phyloP scores from a whole-genome alignment of 2,329 filamentous ascomycete species.

The Fusarium poae region DNA sequence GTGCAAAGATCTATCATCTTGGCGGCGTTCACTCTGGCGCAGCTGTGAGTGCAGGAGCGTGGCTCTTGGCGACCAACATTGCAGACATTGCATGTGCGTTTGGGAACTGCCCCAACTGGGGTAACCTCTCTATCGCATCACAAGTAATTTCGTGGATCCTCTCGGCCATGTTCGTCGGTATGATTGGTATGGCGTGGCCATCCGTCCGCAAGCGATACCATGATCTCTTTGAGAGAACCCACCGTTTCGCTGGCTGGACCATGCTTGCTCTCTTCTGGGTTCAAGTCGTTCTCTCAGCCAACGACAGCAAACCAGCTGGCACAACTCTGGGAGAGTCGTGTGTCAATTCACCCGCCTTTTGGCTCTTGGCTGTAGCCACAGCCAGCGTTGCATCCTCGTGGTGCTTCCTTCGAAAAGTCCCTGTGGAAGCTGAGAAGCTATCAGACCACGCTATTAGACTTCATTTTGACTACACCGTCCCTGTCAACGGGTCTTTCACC shows the following conservation, averaged over 20 bases:
- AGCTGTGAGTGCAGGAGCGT: conserved; percentile 62
- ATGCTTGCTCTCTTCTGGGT: conserved; percentile 75
- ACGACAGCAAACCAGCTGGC: conserved; percentile 55
- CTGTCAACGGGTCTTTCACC: conserved; percentile 61
- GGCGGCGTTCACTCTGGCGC: conserved; percentile 65
- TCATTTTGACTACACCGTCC: conserved; percentile 73
- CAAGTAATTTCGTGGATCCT: conserved; percentile 69
- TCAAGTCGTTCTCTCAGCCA: conserved; percentile 67
- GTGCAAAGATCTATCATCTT: conserved; percentile 65
- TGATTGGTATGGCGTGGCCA: conserved; percentile 74
- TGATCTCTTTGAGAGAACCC: conserved; percentile 76
- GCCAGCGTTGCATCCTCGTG: conserved; percentile 77
- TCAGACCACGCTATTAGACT: conserved; percentile 81
- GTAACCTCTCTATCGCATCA: conserved; percentile 54
- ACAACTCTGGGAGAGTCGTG: conserved; percentile 55
- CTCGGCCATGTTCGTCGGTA: conserved; percentile 67
- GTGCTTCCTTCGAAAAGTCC: conserved; percentile 76
- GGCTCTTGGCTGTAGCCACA: conserved; percentile 75
- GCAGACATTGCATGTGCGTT: conserved; percentile 42
- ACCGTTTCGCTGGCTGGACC: conserved; percentile 79
- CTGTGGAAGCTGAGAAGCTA: conserved; percentile 74
- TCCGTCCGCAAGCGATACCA: conserved; percentile 72
- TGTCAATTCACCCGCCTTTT: conserved; percentile 64
- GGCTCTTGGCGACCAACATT: conserved; percentile 60
- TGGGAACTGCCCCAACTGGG: conserved; percentile 41